These are phyloP conservation scores for Papiliotrema laurentii DNA, from an alignment of 1,284 basidiomycete genomes.

Conservation along the genomic window DNA sequence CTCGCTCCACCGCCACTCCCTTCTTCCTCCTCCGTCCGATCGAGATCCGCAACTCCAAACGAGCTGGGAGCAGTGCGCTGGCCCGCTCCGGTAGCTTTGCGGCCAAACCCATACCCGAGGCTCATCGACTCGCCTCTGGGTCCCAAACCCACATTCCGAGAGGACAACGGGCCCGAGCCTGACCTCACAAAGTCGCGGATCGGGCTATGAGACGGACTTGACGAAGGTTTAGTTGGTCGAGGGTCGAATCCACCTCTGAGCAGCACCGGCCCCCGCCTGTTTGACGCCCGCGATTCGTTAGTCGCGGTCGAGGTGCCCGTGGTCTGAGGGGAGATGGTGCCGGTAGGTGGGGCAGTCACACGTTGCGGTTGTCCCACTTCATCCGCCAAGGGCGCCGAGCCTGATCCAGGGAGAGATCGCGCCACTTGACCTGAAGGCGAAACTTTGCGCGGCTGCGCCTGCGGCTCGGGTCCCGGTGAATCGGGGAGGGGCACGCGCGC, in stretches of 20 bases:
- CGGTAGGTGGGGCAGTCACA: conserved; percentile 1
- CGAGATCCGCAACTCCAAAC: neutral
- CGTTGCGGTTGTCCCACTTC: conserved; percentile 12
- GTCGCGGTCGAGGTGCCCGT: conserved; percentile 20
- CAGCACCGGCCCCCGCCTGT: conserved; percentile 40
- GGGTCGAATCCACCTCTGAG: conserved; percentile 45
- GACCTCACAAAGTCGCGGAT: conserved; percentile 14
- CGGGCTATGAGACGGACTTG: conserved; percentile 23
- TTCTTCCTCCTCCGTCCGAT: neutral
- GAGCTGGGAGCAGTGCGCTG: conserved; percentile 10
- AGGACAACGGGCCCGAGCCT: neutral
- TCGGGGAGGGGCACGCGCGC: neutral
- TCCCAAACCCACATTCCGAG: neutral
- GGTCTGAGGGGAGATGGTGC: conserved; percentile 29
- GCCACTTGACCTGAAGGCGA: conserved; percentile 9
- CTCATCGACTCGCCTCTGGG: neutral
- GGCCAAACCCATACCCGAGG: neutral
- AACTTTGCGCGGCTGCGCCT: neutral
- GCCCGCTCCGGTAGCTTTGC: conserved; percentile 3
- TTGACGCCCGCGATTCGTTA: conserved; percentile 6
- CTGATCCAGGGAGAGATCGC: conserved; percentile 23
- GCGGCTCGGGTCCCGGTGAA: neutral
- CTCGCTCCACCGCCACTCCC: neutral
- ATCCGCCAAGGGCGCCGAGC: conserved; percentile 9
- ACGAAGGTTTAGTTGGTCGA: conserved; percentile 8